phyloP scores from a whole-genome alignment of 768 basidiomycete species.

The Pisolithus tinctorius region DNA sequence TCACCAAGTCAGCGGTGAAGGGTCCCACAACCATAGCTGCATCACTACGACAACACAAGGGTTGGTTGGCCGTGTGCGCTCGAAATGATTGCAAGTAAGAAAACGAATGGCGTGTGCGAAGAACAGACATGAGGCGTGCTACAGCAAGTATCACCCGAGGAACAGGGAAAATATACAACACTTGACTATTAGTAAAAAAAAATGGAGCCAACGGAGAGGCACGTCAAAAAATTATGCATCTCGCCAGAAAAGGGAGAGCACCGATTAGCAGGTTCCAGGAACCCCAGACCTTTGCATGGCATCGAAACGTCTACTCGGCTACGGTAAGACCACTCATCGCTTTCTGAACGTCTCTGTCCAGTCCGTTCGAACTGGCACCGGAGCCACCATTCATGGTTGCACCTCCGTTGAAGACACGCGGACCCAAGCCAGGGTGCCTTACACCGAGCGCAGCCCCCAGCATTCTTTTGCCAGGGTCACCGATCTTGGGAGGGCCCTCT shows the following conservation, averaged over 20 bases:
- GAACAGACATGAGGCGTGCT: constrained; percentile 14
- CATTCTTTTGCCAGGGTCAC: constrained; percentile 87
- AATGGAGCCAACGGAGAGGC: constrained; percentile 12
- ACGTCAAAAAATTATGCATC: constrained; percentile 8
- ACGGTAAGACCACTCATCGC: constrained; percentile 70
- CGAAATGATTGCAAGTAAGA: constrained; percentile 13
- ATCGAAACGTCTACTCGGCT: constrained; percentile 47
- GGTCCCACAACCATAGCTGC: neutral
- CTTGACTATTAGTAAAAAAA: constrained; percentile 11
- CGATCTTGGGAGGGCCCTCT: constrained; percentile 66
- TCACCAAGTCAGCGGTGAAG: no score
- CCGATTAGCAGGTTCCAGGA: constrained; percentile 14
- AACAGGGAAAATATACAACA: constrained; percentile 7
- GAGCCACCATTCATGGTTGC: constrained; percentile 23
- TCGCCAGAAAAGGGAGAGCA: constrained; percentile 7
- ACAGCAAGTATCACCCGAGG: constrained; percentile 10
- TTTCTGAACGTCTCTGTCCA: constrained; percentile 63
- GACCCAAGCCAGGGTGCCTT: constrained; percentile 68
- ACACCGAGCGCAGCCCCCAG: constrained; percentile 80
- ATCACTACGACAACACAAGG: neutral
- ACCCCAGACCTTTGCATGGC: constrained; percentile 9
- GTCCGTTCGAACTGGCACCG: constrained; percentile 26
- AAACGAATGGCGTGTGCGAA: constrained; percentile 22
- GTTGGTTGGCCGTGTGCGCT: constrained; percentile 16
- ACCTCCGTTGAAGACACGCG: constrained; percentile 44